These are phyloP conservation scores for Neospora caninum DNA, from an alignment of 169 alveolate species.

Conservation along the genomic window DNA sequence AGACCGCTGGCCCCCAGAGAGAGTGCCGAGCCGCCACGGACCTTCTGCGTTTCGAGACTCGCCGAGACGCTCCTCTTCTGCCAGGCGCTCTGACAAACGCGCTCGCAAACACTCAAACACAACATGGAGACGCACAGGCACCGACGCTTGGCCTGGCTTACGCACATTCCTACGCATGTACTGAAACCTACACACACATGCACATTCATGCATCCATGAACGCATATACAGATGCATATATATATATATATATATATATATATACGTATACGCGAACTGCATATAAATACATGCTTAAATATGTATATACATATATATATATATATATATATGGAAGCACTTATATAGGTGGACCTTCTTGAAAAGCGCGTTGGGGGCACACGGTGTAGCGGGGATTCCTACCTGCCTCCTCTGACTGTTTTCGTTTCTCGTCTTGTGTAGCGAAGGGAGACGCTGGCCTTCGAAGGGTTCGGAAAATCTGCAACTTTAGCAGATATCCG, in stretches of 20 bases:
- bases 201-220: neutral
- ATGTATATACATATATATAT: neutral
- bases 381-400: neutral
- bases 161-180: too few relatives aligned
- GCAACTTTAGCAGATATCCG: conserved; percentile 33
- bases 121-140: neutral
- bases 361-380: neutral
- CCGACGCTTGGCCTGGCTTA: neutral
- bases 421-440: neutral
- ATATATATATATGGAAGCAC: neutral
- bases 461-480: neutral
- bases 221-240: neutral
- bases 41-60: neutral
- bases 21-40: neutral
- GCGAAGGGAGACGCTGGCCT: neutral
- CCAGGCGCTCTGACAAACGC: neutral
- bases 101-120: neutral
- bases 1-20: neutral
- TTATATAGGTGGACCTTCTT: neutral
- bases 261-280: neutral
- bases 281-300: neutral
- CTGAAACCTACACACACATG: neutral
- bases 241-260: neutral
- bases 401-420: neutral
- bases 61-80: neutral